phyloP scores from a whole-genome alignment of 768 basidiomycete genomes.

The Lactarius hatsudake region DNA sequence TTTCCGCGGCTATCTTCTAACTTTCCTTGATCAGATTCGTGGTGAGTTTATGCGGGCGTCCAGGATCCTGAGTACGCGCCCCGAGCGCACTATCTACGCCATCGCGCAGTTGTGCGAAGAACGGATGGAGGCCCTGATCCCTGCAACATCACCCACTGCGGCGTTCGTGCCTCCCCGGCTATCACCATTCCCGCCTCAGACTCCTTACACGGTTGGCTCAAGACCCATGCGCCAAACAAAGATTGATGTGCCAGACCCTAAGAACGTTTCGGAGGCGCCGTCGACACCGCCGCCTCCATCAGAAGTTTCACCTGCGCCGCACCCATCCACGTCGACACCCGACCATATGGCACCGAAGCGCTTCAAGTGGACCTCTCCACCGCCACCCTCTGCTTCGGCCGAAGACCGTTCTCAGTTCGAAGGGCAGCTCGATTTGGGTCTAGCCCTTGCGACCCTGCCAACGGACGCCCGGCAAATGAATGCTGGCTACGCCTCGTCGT shows the following conservation, averaged over 20 bases:
- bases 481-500: conserved; percentile 47
- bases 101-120: conserved; percentile 92
- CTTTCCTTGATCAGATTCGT: conserved; percentile 64
- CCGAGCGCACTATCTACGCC: conserved; percentile 76
- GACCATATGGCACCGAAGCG: conserved; percentile 80
- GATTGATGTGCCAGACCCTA: conserved; percentile 36
- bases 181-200: conserved; percentile 56
- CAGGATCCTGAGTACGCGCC: conserved; percentile 74
- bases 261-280: conserved; percentile 48
- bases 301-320: conserved; percentile 22
- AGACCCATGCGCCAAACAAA: conserved; percentile 53
- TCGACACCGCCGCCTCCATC: conserved; percentile 34
- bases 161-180: conserved; percentile 47
- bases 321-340: conserved; percentile 29
- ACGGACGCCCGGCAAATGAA: conserved; percentile 57
- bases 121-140: conserved; percentile 60
- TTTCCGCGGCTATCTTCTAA: background rate
- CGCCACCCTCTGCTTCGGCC: conserved; percentile 70
- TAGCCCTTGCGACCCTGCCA: conserved; percentile 67
- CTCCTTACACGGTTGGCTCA: conserved; percentile 65
- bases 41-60: conserved; percentile 98
- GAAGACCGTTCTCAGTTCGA: conserved; percentile 67
- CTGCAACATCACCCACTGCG: conserved; percentile 45
- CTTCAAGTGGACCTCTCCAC: conserved; percentile 82
- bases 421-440: conserved; percentile 58